Evolutionary conservation across 164 flowering plant genomes (phyloP).

Genomic region (Cinnamomum micranthum): DNA sequence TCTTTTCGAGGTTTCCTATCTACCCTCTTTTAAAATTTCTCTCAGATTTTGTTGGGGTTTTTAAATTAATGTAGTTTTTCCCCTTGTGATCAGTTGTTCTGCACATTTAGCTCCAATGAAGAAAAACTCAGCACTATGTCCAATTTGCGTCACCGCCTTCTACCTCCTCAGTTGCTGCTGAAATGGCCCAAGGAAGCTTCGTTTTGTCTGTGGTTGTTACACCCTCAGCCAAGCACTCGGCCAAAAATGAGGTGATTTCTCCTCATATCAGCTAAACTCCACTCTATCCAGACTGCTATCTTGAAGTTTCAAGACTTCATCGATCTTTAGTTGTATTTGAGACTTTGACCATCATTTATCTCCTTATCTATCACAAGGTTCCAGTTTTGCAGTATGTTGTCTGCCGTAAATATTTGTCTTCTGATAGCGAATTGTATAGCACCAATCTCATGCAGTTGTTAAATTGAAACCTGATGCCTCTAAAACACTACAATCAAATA

Average conservation of each 20-base stretch:
- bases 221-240: conserved; percentile 79
- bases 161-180: conserved; percentile 82
- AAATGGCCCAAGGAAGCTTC: conserved; percentile 97
- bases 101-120: conserved; percentile 67
- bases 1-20: conserved; percentile 73
- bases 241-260: conserved; percentile 64
- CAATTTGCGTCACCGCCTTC: conserved; percentile 82
- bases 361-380: not conserved
- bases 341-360: not conserved
- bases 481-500: not conserved
- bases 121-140: conserved; percentile 87
- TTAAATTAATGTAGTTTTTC: conserved; percentile 10
- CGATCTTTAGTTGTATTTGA: not conserved
- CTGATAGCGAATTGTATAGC: not conserved
- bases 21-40: not conserved
- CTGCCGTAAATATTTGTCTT: not conserved
- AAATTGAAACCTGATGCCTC: not conserved
- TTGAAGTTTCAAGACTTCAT: not conserved
- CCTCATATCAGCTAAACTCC: not conserved
- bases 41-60: not conserved
- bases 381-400: not conserved
- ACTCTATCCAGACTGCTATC: not conserved
- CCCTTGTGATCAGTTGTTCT: conserved; percentile 60
- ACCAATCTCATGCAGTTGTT: not conserved
- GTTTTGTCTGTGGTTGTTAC: conserved; percentile 92